A percentile compares a stretch with the other conserved stretches of the same genome.
Conservation (phyloP, 441 rosid species). For the Theobroma grandiflorum region DNA sequence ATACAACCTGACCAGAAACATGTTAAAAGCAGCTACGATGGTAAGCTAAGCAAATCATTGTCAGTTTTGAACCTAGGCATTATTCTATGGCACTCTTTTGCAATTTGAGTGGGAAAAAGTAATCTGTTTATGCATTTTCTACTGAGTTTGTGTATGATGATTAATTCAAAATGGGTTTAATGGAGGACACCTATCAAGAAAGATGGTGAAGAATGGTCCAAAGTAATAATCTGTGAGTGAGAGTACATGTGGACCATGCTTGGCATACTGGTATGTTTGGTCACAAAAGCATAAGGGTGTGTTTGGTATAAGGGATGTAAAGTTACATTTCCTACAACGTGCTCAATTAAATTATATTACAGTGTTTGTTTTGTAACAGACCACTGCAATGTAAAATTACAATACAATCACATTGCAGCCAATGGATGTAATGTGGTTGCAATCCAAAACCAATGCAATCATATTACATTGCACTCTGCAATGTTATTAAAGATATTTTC, state of each 20-base stretch:
- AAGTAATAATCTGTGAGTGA: background rate
- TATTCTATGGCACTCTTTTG: constrained; percentile 1
- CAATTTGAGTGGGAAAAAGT: background rate
- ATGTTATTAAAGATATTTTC: too few species aligned
- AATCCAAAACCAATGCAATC: too few species aligned
- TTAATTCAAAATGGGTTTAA: constrained; percentile 6
- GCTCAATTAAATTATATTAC: too few species aligned
- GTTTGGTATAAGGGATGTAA: too few species aligned
- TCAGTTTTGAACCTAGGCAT: constrained; percentile 16
- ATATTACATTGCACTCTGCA: too few species aligned
- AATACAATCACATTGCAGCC: too few species aligned
- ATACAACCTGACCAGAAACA: constrained; percentile 51
- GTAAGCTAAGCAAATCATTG: constrained; percentile 43
- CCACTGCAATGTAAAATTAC: too few species aligned
- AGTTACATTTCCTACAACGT: too few species aligned
- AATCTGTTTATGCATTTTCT: constrained; percentile 9
- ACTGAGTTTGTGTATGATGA: background rate
- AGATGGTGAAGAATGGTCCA: constrained; percentile 1
- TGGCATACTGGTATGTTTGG: constrained; percentile 1
- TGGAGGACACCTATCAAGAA: constrained; percentile 15
- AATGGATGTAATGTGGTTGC: too few species aligned
- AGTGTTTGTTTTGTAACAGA: too few species aligned
- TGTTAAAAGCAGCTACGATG: constrained; percentile 46
- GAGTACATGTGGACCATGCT: constrained; percentile 5
- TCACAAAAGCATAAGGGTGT: background rate